phyloP scores from a whole-genome alignment of 805 yeast genomes.

The Ascoidea rubescens region DNA sequence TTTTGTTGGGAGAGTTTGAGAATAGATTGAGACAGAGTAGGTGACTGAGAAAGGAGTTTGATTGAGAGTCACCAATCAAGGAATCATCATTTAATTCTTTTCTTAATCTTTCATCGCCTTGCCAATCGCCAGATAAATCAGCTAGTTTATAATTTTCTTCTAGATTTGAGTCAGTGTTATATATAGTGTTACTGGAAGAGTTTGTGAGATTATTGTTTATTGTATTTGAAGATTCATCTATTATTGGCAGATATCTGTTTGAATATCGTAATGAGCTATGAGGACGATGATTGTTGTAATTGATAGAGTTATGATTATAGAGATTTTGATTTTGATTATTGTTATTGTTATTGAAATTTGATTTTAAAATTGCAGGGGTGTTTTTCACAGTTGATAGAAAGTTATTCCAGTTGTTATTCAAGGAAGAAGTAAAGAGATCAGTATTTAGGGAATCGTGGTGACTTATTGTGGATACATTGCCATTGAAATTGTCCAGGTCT shows the following conservation, averaged over 20 bases:
- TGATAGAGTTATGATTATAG: background rate
- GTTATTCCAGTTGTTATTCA: slow-evolving; percentile 35
- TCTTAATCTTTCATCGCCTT: slow-evolving; percentile 53
- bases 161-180: background rate
- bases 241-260: slow-evolving; percentile 1
- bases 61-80: too few relatives aligned
- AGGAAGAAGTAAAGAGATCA: slow-evolving; percentile 22
- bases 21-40: too few relatives aligned
- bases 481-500: slow-evolving; percentile 5
- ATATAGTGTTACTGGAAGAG: background rate
- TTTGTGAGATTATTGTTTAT: background rate
- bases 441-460: slow-evolving; percentile 3
- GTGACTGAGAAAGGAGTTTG: too few relatives aligned
- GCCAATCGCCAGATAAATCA: slow-evolving; percentile 46
- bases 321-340: background rate
- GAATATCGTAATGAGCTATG: background rate
- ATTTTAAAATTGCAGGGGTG: slow-evolving; percentile 20
- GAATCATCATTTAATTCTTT: slow-evolving; percentile 29
- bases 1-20: background rate
- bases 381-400: slow-evolving; percentile 33
- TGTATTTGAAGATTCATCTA: background rate
- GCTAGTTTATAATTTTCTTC: slow-evolving; percentile 14
- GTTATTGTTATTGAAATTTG: background rate
- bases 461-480: background rate
- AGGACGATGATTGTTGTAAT: background rate